phyloP scores from a whole-genome alignment of 257 asterid genomes.

The Sherardia arvensis region DNA sequence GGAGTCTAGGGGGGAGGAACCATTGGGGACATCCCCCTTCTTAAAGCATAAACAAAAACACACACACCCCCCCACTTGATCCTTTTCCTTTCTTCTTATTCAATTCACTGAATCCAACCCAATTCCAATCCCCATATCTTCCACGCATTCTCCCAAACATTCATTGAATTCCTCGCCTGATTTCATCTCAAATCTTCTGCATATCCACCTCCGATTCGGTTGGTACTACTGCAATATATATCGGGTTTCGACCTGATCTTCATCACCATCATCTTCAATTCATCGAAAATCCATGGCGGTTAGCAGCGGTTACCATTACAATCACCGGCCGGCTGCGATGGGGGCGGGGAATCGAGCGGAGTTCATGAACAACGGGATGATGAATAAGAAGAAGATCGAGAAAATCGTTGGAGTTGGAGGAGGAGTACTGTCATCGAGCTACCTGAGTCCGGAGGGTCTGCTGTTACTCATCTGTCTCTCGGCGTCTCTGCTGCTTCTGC shows the following conservation, averaged over 20 bases:
- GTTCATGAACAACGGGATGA: neutral
- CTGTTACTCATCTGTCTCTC: constrained; percentile 47
- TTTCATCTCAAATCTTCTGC: too few relatives aligned
- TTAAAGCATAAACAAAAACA: neutral
- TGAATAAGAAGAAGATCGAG: neutral
- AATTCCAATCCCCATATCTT: neutral
- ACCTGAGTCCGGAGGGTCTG: constrained; percentile 46
- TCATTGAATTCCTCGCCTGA: neutral
- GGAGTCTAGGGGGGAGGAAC: neutral
- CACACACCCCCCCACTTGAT: neutral
- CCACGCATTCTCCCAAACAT: neutral
- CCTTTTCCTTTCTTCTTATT: too few relatives aligned
- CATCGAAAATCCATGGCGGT: neutral
- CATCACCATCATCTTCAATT: too few relatives aligned
- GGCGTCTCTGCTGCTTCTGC: constrained; percentile 52
- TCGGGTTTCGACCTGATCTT: too few relatives aligned
- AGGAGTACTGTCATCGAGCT: constrained; percentile 21
- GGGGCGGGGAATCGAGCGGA: neutral
- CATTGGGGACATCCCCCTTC: neutral
- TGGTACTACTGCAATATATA: too few relatives aligned
- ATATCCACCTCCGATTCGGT: too few relatives aligned
- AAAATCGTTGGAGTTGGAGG: constrained; percentile 17
- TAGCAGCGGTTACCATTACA: neutral
- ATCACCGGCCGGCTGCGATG: neutral
- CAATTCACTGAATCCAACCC: neutral